Base-by-base conservation (phyloP, 2,329 filamentous ascomycete species). In the Verticillium nubilum region DNA sequence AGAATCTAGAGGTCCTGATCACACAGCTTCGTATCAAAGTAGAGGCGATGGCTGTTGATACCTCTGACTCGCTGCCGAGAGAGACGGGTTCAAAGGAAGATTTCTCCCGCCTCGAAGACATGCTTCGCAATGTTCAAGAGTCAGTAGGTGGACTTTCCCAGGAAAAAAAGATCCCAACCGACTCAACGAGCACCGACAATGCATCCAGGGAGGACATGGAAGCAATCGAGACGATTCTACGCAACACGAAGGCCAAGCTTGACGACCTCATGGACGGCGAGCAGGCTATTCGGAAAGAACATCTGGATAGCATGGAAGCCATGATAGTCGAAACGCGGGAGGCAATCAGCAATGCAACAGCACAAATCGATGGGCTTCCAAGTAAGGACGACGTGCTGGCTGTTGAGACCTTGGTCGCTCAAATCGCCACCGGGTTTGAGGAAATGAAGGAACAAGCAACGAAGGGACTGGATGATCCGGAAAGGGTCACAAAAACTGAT, bases 171-270 rank as follows among this genome's bases (percentile, higher is more conserved):
- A 59, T 63, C 35, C 33, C 73, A 60, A 15, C 5, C 25, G 28
- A 53, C 5, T 5, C 15, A 6, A 42, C 57, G 15, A 59, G 62
- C 4, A 68, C 67, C 2, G 85, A 86, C 37, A 72, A 80, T 2
- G 87, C 89, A 5, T 86, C 81, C 31, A 91, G 91, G 69, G 92
- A 97, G 65, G 93, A 98, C 66, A 91, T 93, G 0, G 86, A 94
- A 62, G 92, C 92, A 12, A 93, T 98, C 60, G 94, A 97, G 73
- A 96, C 90, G 0, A 86, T 98, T 55, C 81, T 98, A 13, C 86
- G 89, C 50, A 97, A 96, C 70, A 93, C 92, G 31, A 97, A 97
- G 71, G 86, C 88, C 5, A 90, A 90, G 54, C 78, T 98, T 10
- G 94, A 97, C 60, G 92, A 96, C 61, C 72, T 86, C 23, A 84